Percentiles rank a stretch among this genome's conserved stretches.
Conservation (phyloP, 2,329 filamentous ascomycete genomes). For the Epichloe elymi region DNA sequence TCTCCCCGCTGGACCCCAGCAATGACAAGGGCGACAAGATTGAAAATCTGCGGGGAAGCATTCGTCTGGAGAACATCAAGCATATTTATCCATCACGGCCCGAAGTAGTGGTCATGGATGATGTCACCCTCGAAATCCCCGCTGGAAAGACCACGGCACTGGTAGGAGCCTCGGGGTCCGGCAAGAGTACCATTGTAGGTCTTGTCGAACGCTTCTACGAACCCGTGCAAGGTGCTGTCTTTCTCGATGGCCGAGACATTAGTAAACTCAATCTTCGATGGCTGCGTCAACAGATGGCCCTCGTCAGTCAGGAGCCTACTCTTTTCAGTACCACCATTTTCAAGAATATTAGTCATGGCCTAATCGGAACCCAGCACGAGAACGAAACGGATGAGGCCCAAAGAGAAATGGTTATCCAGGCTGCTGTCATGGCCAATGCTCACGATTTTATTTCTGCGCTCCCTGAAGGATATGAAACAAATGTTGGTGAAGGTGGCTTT, state of each 20-base stretch:
- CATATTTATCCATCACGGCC: constrained; percentile 92
- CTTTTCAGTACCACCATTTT: constrained; percentile 84
- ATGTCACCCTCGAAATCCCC: constrained; percentile 66
- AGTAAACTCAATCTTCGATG: constrained; percentile 73
- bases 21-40: constrained; percentile 57
- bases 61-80: constrained; percentile 71
- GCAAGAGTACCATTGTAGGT: constrained; percentile 89
- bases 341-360: constrained; percentile 78
- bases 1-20: constrained; percentile 70
- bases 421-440: constrained; percentile 83
- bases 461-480: constrained; percentile 82
- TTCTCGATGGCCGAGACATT: constrained; percentile 74
- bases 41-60: constrained; percentile 54
- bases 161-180: constrained; percentile 86
- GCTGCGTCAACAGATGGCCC: constrained; percentile 81
- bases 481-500: constrained; percentile 92
- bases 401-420: constrained; percentile 58
- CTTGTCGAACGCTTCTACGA: constrained; percentile 91
- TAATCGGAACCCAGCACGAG: constrained; percentile 74
- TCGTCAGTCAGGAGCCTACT: constrained; percentile 87
- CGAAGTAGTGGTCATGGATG: constrained; percentile 78
- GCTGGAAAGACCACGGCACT: constrained; percentile 87
- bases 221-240: constrained; percentile 65
- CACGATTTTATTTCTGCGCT: constrained; percentile 78
- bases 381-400: constrained; percentile 51